A percentile compares a stretch with the other conserved stretches of the same genome.
These are phyloP conservation scores for Lumnitzera littorea DNA, from an alignment of 345 rosid species.

Conservation along the genomic window DNA sequence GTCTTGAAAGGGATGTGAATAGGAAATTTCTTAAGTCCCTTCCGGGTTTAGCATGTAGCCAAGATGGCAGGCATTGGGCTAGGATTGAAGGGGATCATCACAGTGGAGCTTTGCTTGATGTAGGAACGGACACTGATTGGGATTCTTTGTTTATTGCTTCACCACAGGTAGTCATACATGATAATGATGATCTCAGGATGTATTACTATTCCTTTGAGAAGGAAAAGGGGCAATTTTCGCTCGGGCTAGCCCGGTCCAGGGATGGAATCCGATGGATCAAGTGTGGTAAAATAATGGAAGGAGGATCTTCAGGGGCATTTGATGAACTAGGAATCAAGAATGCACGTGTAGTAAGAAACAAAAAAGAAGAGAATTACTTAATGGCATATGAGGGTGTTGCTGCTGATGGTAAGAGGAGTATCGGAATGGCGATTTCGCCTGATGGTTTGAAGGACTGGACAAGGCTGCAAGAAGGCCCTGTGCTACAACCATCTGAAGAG, in stretches of 20 bases:
- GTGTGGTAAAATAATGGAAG: conserved; percentile 60
- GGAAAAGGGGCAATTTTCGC: conserved; percentile 30
- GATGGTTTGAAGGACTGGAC: conserved; percentile 64
- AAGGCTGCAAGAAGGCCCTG: conserved; percentile 34
- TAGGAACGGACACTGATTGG: conserved; percentile 66
- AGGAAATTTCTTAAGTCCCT: conserved; percentile 35
- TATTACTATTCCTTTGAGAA: conserved; percentile 71
- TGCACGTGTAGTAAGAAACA: conserved; percentile 49
- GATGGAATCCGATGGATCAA: conserved; percentile 80
- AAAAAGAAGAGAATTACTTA: conserved; percentile 51
- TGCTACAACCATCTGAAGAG: conserved; percentile 25
- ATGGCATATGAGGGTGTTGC: conserved; percentile 70
- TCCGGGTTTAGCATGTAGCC: conserved; percentile 78
- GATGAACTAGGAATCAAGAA: conserved; percentile 54
- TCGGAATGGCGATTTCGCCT: conserved; percentile 52
- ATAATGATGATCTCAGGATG: conserved; percentile 64
- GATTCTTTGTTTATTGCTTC: conserved; percentile 65
- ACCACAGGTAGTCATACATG: conserved; percentile 66
- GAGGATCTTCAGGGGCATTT: conserved; percentile 31
- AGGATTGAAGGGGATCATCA: conserved; percentile 89
- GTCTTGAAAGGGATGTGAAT: background rate
- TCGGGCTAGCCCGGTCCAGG: conserved; percentile 74
- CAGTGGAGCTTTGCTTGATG: conserved; percentile 73
- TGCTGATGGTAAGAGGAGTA: conserved; percentile 37
- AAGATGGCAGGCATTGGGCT: conserved; percentile 87